These are phyloP conservation scores for Carex littledalei DNA, from an alignment of 176 grass and related monocot species.

Conservation along the genomic window DNA sequence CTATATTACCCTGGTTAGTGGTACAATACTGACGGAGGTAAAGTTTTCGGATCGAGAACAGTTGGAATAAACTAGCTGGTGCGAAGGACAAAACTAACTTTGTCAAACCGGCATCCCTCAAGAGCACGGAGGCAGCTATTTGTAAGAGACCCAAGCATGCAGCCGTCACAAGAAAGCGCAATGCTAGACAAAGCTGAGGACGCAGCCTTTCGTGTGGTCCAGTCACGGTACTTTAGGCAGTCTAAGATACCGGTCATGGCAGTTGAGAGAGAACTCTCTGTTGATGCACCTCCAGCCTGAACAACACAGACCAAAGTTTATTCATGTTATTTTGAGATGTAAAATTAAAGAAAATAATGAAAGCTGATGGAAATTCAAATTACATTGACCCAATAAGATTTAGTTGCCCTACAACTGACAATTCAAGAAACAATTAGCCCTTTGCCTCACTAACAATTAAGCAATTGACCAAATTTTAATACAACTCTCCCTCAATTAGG, in stretches of 20 bases:
- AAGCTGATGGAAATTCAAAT: conserved; percentile 7
- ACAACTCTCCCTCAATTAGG: background rate
- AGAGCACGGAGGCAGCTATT: conserved; percentile 70
- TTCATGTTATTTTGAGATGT: background rate
- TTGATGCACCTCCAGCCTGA: conserved; percentile 79
- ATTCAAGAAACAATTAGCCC: background rate
- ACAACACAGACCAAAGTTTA: background rate
- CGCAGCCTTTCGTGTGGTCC: conserved; percentile 81
- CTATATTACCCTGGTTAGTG: background rate
- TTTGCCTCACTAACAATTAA: conserved; percentile 15
- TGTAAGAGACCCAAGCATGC: conserved; percentile 54
- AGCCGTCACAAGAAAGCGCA: conserved; percentile 48
- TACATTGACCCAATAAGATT: background rate
- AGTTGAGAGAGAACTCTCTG: conserved; percentile 52
- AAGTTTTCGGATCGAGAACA: background rate
- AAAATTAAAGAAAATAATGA: conserved; percentile 6
- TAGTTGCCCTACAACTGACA: background rate
- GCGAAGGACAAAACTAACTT: conserved; percentile 37
- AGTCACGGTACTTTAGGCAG: conserved; percentile 76
- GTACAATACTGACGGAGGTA: background rate
- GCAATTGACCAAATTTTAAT: background rate
- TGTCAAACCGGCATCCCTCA: conserved; percentile 91
- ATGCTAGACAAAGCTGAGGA: conserved; percentile 71
- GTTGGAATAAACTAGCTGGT: background rate
- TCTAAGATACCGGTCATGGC: conserved; percentile 76